Conservation (phyloP, 495 filamentous ascomycete species). For the Polyplosphaeria fusca region DNA sequence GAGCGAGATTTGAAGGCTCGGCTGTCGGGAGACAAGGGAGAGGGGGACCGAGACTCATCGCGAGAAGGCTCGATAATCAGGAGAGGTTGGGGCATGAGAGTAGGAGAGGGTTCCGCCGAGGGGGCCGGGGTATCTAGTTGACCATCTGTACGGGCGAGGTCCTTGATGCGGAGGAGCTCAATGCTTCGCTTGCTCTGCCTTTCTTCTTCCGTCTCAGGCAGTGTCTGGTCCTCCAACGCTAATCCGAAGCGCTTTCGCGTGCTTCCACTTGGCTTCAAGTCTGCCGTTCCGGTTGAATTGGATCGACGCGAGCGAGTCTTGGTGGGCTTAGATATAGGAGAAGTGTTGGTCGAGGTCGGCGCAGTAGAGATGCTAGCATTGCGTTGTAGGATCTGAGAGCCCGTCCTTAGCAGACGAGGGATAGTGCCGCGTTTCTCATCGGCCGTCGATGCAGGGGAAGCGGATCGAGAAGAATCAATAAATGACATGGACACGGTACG, state of each 20-base stretch:
- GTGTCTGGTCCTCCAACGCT: constrained; percentile 15
- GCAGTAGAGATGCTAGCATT: constrained; percentile 6
- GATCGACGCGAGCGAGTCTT: constrained; percentile 23
- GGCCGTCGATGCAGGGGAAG: constrained; percentile 19
- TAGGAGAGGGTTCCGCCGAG: neutral
- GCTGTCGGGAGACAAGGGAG: constrained; percentile 2
- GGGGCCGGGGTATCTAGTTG: neutral
- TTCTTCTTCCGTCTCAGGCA: constrained; percentile 29
- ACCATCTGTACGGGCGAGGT: constrained; percentile 10
- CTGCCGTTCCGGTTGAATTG: constrained; percentile 27
- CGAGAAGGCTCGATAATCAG: constrained; percentile 11
- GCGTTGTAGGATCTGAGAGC: constrained; percentile 27
- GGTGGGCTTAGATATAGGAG: constrained; percentile 8
- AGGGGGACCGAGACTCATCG: constrained; percentile 8
- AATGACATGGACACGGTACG: constrained; percentile 26
- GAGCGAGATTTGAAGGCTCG: constrained; percentile 8
- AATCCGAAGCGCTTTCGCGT: constrained; percentile 29
- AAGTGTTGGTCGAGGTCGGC: constrained; percentile 1
- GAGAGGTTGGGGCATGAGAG: neutral
- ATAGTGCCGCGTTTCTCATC: constrained; percentile 28
- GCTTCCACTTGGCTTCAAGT: constrained; percentile 10
- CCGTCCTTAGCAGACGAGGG: constrained; percentile 18
- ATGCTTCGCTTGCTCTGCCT: constrained; percentile 23
- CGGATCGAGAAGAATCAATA: constrained; percentile 26
- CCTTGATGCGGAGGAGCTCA: constrained; percentile 26